phyloP scores from a whole-genome alignment of 768 basidiomycete species.

The Suillus weaverae region DNA sequence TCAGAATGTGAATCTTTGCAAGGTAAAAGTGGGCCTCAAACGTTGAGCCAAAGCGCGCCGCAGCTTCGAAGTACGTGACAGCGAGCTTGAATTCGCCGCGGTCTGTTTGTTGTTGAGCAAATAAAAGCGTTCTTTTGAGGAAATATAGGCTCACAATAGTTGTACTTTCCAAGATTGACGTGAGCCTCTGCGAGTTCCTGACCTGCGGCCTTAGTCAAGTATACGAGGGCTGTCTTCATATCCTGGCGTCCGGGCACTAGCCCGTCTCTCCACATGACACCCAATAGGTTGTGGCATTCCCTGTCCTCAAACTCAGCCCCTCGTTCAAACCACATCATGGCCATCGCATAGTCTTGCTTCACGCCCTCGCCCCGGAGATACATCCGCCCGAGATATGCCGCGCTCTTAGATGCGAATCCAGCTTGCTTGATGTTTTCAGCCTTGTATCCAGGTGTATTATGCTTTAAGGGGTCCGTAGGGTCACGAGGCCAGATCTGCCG shows the following conservation, averaged over 20 bases:
- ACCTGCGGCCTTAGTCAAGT: conserved; percentile 79
- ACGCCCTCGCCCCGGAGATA: conserved; percentile 91
- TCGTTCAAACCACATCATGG: conserved; percentile 94
- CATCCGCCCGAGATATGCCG: conserved; percentile 92
- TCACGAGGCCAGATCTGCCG: conserved; percentile 89
- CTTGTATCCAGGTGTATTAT: conserved; percentile 42
- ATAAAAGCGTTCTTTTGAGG: background rate
- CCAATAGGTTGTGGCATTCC: conserved; percentile 88
- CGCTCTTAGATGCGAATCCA: conserved; percentile 73
- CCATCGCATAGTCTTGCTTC: conserved; percentile 68
- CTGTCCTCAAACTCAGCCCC: conserved; percentile 79
- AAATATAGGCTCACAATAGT: conserved; percentile 49
- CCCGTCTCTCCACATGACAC: conserved; percentile 91
- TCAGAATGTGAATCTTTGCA: conserved; percentile 72
- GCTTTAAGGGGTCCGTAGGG: conserved; percentile 52
- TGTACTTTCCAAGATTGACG: conserved; percentile 83
- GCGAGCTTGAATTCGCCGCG: conserved; percentile 69
- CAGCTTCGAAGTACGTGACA: conserved; percentile 76
- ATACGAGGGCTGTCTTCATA: conserved; percentile 54
- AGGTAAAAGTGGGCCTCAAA: conserved; percentile 96
- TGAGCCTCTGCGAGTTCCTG: conserved; percentile 92
- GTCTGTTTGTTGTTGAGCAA: conserved; percentile 42
- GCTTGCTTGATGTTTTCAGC: conserved; percentile 52
- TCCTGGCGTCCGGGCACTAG: conserved; percentile 71
- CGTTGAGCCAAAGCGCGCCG: conserved; percentile 83